Conservation (phyloP, 2,329 filamentous ascomycete species). For the Paracoccidioides lutzii region DNA sequence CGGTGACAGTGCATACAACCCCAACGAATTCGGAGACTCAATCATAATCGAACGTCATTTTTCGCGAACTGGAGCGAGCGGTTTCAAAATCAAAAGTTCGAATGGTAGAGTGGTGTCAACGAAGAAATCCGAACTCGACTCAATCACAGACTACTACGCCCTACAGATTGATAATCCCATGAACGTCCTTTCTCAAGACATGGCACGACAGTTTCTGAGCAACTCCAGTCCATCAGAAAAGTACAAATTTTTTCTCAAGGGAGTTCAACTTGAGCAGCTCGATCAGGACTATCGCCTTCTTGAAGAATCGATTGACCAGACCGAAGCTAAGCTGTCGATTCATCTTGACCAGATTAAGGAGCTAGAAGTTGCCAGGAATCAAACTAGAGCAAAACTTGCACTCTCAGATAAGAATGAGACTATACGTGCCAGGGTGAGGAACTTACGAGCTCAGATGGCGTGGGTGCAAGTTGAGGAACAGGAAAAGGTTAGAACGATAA, state of each 20-base stretch:
- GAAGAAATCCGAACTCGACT: conserved; percentile 76
- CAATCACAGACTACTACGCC: conserved; percentile 85
- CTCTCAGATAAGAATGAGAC: conserved; percentile 53
- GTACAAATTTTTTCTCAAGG: conserved; percentile 92
- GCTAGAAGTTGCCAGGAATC: conserved; percentile 46
- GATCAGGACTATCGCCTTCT: conserved; percentile 84
- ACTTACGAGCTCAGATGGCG: conserved; percentile 55
- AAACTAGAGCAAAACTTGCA: conserved; percentile 52
- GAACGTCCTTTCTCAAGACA: conserved; percentile 90
- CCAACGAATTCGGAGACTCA: conserved; percentile 65
- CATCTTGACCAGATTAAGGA: conserved; percentile 51
- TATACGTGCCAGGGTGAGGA: conserved; percentile 48
- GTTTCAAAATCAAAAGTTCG: conserved; percentile 75
- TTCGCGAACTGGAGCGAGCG: conserved; percentile 56
- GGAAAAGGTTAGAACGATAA: conserved; percentile 40
- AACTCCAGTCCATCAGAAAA: conserved; percentile 70
- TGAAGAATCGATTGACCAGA: conserved; percentile 63
- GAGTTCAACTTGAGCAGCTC: conserved; percentile 83
- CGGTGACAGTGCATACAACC: conserved; percentile 71
- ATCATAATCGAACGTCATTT: conserved; percentile 92
- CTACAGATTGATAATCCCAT: conserved; percentile 94
- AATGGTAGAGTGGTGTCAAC: conserved; percentile 60
- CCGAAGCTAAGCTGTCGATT: conserved; percentile 48
- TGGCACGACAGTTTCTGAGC: conserved; percentile 85
- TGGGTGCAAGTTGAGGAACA: conserved; percentile 77